Percentiles rank a stretch among this genome's conserved stretches.
Conservation (phyloP, 768 basidiomycete genomes). For the Ephemerocybe angulata region DNA sequence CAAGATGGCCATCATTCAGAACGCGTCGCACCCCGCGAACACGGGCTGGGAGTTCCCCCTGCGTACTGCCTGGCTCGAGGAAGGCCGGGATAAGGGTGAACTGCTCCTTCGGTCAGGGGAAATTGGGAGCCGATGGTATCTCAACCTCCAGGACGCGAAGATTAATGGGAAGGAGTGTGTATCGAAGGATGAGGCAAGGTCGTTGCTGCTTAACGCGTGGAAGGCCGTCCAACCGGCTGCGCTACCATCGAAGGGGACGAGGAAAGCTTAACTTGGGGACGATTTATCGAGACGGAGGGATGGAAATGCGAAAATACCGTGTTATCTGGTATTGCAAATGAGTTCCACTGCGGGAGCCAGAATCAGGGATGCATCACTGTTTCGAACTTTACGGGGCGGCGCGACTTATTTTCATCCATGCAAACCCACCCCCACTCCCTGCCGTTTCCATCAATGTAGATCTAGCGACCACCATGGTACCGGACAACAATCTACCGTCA, state of each 20-base stretch:
- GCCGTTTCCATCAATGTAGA: no score
- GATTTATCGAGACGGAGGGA: no score
- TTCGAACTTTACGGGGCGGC: no score
- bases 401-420: no score
- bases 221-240: not conserved
- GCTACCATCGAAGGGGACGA: not conserved
- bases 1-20: conserved; percentile 2
- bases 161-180: conserved; percentile 1
- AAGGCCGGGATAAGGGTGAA: not conserved
- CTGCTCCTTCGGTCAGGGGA: conserved; percentile 1
- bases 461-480: no score
- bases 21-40: not conserved
- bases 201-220: conserved; percentile 2
- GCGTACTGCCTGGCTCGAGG: conserved; percentile 4
- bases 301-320: no score
- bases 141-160: not conserved
- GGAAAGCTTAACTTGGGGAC: not conserved
- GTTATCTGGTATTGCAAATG: no score
- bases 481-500: no score
- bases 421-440: no score
- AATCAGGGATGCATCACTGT: no score
- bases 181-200: conserved; percentile 3
- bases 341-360: no score
- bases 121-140: not conserved
- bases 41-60: conserved; percentile 4